Conservation (phyloP, 306 rosid species). For the Begonia peltatifolia region DNA sequence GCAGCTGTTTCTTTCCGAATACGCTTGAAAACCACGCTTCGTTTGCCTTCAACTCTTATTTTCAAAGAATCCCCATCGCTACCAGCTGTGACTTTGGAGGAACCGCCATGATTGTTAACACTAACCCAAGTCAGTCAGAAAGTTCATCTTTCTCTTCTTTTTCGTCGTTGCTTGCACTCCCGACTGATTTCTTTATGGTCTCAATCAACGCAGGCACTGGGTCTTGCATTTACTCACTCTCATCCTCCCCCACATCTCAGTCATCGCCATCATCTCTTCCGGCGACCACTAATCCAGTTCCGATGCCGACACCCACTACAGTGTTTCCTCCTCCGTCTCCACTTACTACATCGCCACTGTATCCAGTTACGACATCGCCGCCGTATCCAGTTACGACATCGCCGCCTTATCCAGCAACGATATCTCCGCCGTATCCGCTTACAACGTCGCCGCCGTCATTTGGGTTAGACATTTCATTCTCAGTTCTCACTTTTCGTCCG, state of each 20-base stretch:
- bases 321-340: constrained; percentile 1
- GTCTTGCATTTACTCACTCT: constrained; percentile 11
- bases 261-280: constrained; percentile 2
- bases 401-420: too few relatives aligned
- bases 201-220: constrained; percentile 8
- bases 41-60: constrained; percentile 72
- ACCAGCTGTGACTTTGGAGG: constrained; percentile 95
- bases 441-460: neutral
- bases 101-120: constrained; percentile 36
- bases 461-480: constrained; percentile 11
- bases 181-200: neutral
- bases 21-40: constrained; percentile 79
- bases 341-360: too few relatives aligned
- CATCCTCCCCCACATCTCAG: constrained; percentile 9
- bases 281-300: constrained; percentile 4
- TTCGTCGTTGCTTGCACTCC: neutral
- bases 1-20: constrained; percentile 60
- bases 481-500: neutral
- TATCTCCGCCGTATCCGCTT: too few relatives aligned
- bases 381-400: too few relatives aligned
- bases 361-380: too few relatives aligned
- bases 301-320: neutral
- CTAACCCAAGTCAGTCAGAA: constrained; percentile 61
- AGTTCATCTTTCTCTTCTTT: neutral
- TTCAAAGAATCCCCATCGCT: constrained; percentile 59